Evolutionary conservation across 2,329 filamentous ascomycete species (phyloP), one percentile per base, ranked within the genome.

Genomic region (Ophiocordyceps sinensis): DNA sequence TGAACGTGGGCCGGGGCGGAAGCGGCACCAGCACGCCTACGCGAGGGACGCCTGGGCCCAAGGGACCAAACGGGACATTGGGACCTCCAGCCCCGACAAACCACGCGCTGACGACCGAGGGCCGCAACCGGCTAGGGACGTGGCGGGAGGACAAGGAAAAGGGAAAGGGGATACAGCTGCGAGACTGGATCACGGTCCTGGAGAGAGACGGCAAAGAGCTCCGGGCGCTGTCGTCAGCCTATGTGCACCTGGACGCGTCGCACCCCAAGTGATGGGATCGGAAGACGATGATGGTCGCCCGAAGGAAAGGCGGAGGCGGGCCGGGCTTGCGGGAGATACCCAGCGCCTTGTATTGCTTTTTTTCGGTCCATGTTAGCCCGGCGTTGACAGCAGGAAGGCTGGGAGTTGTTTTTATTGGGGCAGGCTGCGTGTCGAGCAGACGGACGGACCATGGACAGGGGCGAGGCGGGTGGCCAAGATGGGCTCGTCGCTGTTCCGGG

Each of bases 141-240:
- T 85, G 80, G 73, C 74, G 85, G 44, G 87, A 95, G 59, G 81
- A 86, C 51, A 77, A 76, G 41, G 77, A 81, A 19, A 82, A 81
- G 54, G 86, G 85, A 28, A 74, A 71, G 49, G 79, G 80, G 23
- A 85, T 95, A 38, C 87, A 95, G 63, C 66, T 94, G 40, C 74
- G 89, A 41, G 89, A 95, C 59, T 79, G 87, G 66, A 67, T 94
- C 14, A 69, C 76, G 17, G 83, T 84, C 44, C 68, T 95, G 37
- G 88, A 94, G 58, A 69, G 78, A 39, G 85, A 94, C 55, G 82
- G 84, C 1, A 71, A 69, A 48, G 81, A 86, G 56, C 65, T 64
- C 48, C 73, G 67, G 54, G 73, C 77, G 21, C 57, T 85, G 38
- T 77, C 82, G 54, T 60, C 63, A 38, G 73, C 75, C 1, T 77